These are phyloP conservation scores for Yamadazyma spencermartinsiae DNA, from an alignment of 1,139 yeast genomes.

Conservation along the genomic window DNA sequence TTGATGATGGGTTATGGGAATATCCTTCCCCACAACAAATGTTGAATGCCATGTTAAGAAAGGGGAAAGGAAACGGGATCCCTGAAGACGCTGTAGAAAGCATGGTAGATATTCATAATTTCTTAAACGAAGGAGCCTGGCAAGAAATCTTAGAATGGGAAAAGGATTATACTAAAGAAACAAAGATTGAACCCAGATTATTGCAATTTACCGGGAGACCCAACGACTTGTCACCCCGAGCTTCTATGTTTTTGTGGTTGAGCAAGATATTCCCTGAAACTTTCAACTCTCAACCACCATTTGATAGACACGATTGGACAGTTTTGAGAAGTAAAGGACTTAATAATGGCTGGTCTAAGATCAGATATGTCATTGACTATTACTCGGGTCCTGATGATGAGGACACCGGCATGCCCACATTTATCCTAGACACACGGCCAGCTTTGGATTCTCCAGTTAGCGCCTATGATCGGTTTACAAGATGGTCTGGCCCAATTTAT, in stretches of 20 bases:
- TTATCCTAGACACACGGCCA: conserved; percentile 91
- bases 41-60: conserved; percentile 95
- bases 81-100: conserved; percentile 95
- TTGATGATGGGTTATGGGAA: conserved; percentile 83
- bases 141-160: conserved; percentile 93
- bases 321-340: conserved; percentile 68
- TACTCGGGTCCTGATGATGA: conserved; percentile 92
- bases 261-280: conserved; percentile 71
- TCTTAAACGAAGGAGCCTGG: conserved; percentile 98
- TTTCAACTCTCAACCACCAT: conserved; percentile 82
- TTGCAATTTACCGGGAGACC: conserved; percentile 92
- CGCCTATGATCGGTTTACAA: conserved; percentile 65
- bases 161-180: conserved; percentile 48
- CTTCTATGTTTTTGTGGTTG: conserved; percentile 63
- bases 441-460: conserved; percentile 72
- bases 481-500: conserved; percentile 47
- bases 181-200: conserved; percentile 69
- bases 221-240: conserved; percentile 84
- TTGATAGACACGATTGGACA: conserved; percentile 99
- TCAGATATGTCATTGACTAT: conserved; percentile 90
- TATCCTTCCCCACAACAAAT: conserved; percentile 99
- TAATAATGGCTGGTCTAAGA: conserved; percentile 52
- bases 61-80: conserved; percentile 82
- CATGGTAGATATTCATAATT: conserved; percentile 97
- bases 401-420: conserved; percentile 84